These are phyloP conservation scores for Colletotrichum abscissum DNA, from an alignment of 2,329 filamentous ascomycete genomes.

Conservation along the genomic window DNA sequence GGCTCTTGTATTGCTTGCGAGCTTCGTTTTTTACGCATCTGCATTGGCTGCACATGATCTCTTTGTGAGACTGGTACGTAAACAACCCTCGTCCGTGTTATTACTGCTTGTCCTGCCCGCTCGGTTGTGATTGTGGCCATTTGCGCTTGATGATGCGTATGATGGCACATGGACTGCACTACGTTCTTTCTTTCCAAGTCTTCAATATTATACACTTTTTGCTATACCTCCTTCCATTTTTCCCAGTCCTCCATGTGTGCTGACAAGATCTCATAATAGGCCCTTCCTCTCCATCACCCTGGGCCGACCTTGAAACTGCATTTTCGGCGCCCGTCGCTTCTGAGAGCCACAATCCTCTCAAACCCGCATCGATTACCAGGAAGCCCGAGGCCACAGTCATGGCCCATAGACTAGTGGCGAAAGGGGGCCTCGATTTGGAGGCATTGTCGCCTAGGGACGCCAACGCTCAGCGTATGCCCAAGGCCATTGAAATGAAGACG, in stretches of 20 bases:
- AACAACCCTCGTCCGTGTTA: slow-evolving; percentile 10
- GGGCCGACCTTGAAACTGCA: slow-evolving; percentile 3
- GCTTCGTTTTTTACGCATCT: slow-evolving; percentile 4
- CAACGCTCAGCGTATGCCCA: slow-evolving; percentile 67
- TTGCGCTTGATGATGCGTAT: background rate
- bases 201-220: background rate
- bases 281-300: slow-evolving; percentile 3
- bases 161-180: background rate
- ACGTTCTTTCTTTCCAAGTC: background rate
- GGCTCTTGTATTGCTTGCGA: slow-evolving; percentile 31
- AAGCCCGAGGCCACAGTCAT: slow-evolving; percentile 43
- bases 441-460: slow-evolving; percentile 73
- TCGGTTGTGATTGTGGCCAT: background rate
- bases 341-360: slow-evolving; percentile 12
- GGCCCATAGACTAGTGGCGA: slow-evolving; percentile 61
- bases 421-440: slow-evolving; percentile 67
- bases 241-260: background rate
- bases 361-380: slow-evolving; percentile 1
- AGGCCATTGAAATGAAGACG: slow-evolving; percentile 60
- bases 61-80: slow-evolving; percentile 42
- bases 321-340: background rate
- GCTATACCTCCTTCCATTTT: background rate
- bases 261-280: slow-evolving; percentile 13
- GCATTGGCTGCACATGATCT: slow-evolving; percentile 42
- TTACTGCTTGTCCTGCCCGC: background rate